phyloP scores from a whole-genome alignment of 495 filamentous ascomycete species.

The Penicillium diatomitis region DNA sequence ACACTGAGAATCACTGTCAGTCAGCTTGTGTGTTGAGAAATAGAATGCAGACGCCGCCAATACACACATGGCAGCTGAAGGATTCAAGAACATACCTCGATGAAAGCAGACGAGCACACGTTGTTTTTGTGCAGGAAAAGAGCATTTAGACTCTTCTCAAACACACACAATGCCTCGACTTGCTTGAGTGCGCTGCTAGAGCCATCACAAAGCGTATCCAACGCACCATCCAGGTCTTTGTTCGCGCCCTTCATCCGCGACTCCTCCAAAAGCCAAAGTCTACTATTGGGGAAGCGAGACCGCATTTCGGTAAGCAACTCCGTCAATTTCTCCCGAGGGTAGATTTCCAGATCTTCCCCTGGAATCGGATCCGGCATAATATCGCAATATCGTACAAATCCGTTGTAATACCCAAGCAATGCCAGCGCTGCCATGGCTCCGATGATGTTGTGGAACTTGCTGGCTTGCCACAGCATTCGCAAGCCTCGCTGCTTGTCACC shows the following conservation, averaged over 20 bases:
- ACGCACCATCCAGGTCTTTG: constrained; percentile 55
- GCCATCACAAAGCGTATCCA: constrained; percentile 50
- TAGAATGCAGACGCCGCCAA: too few relatives aligned
- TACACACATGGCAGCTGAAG: too few relatives aligned
- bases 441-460: constrained; percentile 79
- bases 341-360: constrained; percentile 51
- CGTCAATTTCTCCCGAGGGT: constrained; percentile 61
- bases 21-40: neutral
- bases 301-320: constrained; percentile 68
- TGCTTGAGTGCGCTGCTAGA: constrained; percentile 73
- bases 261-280: constrained; percentile 86
- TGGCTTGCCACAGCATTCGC: constrained; percentile 84
- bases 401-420: constrained; percentile 81
- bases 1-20: constrained; percentile 34
- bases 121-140: constrained; percentile 72
- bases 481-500: constrained; percentile 82
- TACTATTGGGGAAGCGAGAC: constrained; percentile 66
- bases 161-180: constrained; percentile 67
- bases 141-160: constrained; percentile 71
- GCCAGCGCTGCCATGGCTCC: constrained; percentile 80
- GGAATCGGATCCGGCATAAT: constrained; percentile 57
- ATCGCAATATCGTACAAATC: constrained; percentile 74
- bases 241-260: constrained; percentile 67
- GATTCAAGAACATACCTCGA: constrained; percentile 35
- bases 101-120: constrained; percentile 61